These are phyloP conservation scores for Collybia sp. DNA, from an alignment of 768 basidiomycete species.

Conservation along the genomic window DNA sequence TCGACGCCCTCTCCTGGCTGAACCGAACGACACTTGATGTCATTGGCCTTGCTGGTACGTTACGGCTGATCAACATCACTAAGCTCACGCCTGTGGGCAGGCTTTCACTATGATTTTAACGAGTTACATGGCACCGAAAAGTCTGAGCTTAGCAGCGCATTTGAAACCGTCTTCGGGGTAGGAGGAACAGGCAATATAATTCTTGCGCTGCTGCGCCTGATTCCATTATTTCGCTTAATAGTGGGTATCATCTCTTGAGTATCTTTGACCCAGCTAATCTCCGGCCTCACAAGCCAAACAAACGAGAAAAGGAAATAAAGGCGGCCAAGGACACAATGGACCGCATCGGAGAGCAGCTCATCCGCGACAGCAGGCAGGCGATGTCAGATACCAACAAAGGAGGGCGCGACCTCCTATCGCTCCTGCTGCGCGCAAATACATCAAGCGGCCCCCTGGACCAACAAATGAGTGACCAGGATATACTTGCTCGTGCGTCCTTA, in stretches of 20 bases:
- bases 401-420: constrained; percentile 42
- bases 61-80: constrained; percentile 28
- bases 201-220: not conserved
- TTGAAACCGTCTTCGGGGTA: not conserved
- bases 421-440: constrained; percentile 47
- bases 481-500: constrained; percentile 29
- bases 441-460: constrained; percentile 43
- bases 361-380: constrained; percentile 24
- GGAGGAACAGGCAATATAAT: not conserved
- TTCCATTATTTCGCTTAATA: not conserved
- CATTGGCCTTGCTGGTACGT: constrained; percentile 64
- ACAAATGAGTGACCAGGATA: constrained; percentile 42
- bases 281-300: not conserved
- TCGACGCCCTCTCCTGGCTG: constrained; percentile 65
- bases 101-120: constrained; percentile 35
- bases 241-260: not conserved
- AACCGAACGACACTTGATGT: constrained; percentile 70
- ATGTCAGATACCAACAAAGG: constrained; percentile 33
- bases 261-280: not conserved
- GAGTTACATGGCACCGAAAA: constrained; percentile 15
- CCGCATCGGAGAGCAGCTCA: not conserved
- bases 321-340: not conserved
- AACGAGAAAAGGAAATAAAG: not conserved
- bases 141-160: not conserved
- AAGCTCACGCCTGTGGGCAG: constrained; percentile 16